Conservation (phyloP, 2,329 filamentous ascomycete species). For the Thelonectria blattea region DNA sequence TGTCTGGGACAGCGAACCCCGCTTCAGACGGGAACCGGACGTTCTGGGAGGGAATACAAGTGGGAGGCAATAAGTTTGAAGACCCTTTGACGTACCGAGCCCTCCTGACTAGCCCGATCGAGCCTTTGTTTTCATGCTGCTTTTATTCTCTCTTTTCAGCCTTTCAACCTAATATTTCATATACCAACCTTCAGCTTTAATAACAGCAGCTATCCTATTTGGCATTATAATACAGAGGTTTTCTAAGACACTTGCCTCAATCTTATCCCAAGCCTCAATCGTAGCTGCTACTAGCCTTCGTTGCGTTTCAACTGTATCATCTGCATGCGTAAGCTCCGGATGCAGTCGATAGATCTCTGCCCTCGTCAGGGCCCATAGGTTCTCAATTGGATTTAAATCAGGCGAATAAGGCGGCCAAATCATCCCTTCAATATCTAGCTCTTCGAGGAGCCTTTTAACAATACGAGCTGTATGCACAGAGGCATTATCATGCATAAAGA, state of each 20-base stretch:
- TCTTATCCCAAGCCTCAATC: background rate
- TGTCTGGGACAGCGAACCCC: too few relatives aligned
- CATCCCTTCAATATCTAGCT: background rate
- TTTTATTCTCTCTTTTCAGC: background rate
- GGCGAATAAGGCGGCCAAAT: conserved; percentile 16
- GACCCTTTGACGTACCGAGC: background rate
- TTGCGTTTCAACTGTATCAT: background rate
- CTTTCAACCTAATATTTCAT: background rate
- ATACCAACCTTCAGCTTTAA: background rate
- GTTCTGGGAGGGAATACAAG: too few relatives aligned
- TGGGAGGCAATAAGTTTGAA: background rate
- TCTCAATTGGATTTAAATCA: conserved; percentile 18
- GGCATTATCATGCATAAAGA: background rate
- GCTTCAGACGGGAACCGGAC: too few relatives aligned
- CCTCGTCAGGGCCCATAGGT: conserved; percentile 10
- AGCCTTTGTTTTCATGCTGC: background rate
- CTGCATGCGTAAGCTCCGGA: background rate
- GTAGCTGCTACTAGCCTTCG: background rate
- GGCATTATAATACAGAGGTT: background rate
- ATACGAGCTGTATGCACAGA: background rate
- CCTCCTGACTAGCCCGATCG: background rate
- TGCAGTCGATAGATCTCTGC: background rate
- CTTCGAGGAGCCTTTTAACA: background rate
- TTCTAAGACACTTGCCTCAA: background rate
- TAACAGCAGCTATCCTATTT: background rate